Percentiles rank a stretch among this genome's conserved stretches.
Conservation (phyloP, 495 filamentous ascomycete genomes). For the Neurospora pannonica region DNA sequence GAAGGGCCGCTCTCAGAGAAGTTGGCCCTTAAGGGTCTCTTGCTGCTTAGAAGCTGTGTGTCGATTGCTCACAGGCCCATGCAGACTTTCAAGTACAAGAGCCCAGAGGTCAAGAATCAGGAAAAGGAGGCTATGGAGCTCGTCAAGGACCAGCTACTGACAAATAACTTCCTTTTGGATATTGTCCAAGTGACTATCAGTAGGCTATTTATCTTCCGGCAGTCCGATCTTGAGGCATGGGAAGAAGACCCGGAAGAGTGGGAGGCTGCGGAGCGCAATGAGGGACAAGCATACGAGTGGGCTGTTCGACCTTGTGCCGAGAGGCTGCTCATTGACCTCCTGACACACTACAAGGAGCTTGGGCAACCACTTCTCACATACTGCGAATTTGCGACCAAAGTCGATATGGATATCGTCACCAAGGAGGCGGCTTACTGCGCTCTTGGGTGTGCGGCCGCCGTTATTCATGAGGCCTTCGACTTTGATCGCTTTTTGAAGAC, state of each 20-base stretch:
- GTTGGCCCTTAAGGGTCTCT: slow-evolving; percentile 67
- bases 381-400: slow-evolving; percentile 63
- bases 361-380: slow-evolving; percentile 67
- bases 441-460: slow-evolving; percentile 72
- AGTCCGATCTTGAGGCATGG: slow-evolving; percentile 79
- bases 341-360: slow-evolving; percentile 74
- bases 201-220: slow-evolving; percentile 80
- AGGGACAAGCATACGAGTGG: slow-evolving; percentile 76
- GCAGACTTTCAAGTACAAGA: slow-evolving; percentile 73
- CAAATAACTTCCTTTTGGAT: slow-evolving; percentile 60
- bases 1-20: slow-evolving; percentile 58
- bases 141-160: slow-evolving; percentile 64
- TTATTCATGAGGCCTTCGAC: slow-evolving; percentile 59
- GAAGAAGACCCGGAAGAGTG: slow-evolving; percentile 87
- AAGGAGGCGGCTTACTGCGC: slow-evolving; percentile 94
- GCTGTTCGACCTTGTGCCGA: slow-evolving; percentile 83
- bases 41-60: slow-evolving; percentile 73
- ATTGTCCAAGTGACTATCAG: slow-evolving; percentile 77
- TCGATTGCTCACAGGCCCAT: slow-evolving; percentile 72
- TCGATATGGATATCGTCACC: slow-evolving; percentile 58
- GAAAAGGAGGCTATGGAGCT: slow-evolving; percentile 52
- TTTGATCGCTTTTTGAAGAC: slow-evolving; percentile 70
- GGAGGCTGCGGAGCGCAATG: slow-evolving; percentile 74
- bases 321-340: slow-evolving; percentile 84
- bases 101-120: slow-evolving; percentile 58